Evolutionary conservation across 441 rosid genomes (phyloP), one percentile per base, ranked within the genome.

Genomic region (Cnidoscolus chayamansa): DNA sequence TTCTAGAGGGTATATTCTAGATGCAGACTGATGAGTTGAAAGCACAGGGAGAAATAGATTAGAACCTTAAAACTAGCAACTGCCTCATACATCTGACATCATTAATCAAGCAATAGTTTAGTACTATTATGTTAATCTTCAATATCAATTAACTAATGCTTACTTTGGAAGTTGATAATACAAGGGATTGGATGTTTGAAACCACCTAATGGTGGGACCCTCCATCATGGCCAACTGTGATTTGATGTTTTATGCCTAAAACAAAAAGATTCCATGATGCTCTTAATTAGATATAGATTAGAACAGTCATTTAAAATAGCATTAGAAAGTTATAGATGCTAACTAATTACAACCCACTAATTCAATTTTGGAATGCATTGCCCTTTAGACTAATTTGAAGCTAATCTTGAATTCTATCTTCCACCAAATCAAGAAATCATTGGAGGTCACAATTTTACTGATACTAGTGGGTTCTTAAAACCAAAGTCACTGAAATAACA

Each of bases 201-300:
- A 65, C 25, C 74, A 81, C 73, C 71, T 19, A 65, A 68, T 49
- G 47, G 61, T 47, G 72, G 86, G 79, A 54, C 72, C 79, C 48
- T 8, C 58, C 70, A 74, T 2, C 67, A 63, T 65, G 67, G 76
- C 68, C 69, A 76, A 67, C 63, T 15, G 17, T 68, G 77, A 68
- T 32, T 35, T 71, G 72, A 74, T 74, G 66, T 77, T 69, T 54
- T 65, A 4, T 67, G 64, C 69, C 37, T 40, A 40, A 5, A 40
- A 65, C 30, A 72, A 50, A 31, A 72, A 76, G 72, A 79, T 78
- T 85, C 77, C 75, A 16, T 65, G 54, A 45, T 56, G 71, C 56
- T 62, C 25, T 53, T 40, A 40, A 40, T 40, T 40, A 40, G 45
- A 10, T 55, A 64, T 3, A 75, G 47, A 53, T 53, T 30, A 56